A percentile compares a stretch with the other conserved stretches of the same genome.
Evolutionary conservation across 2,329 filamentous ascomycete genomes (phyloP).

Genomic region (Chaetomiaceae sp.): DNA sequence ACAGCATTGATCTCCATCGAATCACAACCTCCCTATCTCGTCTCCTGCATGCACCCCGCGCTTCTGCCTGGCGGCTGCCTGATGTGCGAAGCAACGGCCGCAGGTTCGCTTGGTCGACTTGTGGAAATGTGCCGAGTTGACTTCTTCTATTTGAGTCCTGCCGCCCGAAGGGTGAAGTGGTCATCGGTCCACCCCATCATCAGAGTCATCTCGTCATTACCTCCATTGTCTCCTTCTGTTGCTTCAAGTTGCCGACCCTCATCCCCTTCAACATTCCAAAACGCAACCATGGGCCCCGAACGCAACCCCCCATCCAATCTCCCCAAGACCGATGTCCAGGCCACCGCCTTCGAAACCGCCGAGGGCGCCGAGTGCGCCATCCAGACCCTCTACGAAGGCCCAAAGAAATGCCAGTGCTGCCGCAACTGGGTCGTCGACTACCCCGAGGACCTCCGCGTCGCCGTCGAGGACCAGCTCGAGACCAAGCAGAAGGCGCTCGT

Average conservation of each 20-base stretch:
- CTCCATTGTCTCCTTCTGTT: not conserved
- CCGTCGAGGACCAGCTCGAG: constrained; percentile 47
- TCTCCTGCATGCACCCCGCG: not conserved
- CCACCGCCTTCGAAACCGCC: not conserved
- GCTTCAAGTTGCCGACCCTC: too few species aligned
- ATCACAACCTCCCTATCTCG: too few species aligned
- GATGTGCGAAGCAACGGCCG: too few species aligned
- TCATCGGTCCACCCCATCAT: too few species aligned
- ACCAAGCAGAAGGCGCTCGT: constrained; percentile 48
- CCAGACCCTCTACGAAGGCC: constrained; percentile 1
- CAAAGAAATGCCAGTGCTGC: not conserved
- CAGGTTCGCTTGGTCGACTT: too few species aligned
- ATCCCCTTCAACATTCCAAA: not conserved
- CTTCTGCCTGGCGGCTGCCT: not conserved
- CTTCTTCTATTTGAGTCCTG: too few species aligned
- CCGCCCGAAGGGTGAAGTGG: too few species aligned
- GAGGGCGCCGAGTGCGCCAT: not conserved
- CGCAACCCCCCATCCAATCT: not conserved
- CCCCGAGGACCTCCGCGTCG: constrained; percentile 32
- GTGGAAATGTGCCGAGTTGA: too few species aligned
- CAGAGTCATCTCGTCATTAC: too few species aligned
- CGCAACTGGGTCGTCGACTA: not conserved
- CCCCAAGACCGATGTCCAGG: not conserved
- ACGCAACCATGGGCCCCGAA: not conserved
- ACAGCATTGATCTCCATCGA: too few species aligned